Conservation (phyloP, 2,329 filamentous ascomycete species). For the Talaromyces sp. region DNA sequence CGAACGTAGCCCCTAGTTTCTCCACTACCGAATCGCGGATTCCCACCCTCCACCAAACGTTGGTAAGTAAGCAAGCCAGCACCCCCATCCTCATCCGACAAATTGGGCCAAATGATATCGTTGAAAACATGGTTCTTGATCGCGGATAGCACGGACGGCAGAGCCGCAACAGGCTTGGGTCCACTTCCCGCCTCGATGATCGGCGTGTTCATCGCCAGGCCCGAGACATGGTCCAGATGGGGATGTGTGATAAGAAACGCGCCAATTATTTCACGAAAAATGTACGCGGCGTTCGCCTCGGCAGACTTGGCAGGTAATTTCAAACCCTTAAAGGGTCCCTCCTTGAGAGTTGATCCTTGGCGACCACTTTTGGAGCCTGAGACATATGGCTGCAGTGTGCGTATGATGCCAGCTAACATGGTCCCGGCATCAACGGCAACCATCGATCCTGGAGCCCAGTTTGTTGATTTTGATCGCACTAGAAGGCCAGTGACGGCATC, state of each 20-base stretch:
- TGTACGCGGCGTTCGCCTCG: conserved; percentile 76
- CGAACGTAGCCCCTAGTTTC: conserved; percentile 82
- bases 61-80: conserved; percentile 90
- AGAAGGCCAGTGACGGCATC: conserved; percentile 88
- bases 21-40: conserved; percentile 78
- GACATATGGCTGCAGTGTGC: conserved; percentile 63
- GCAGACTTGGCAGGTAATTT: conserved; percentile 67
- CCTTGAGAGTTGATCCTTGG: conserved; percentile 26
- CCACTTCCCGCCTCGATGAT: conserved; percentile 73
- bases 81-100: conserved; percentile 94
- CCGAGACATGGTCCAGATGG: conserved; percentile 93
- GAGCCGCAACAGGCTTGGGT: conserved; percentile 81
- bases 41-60: conserved; percentile 84
- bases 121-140: conserved; percentile 97
- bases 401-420: conserved; percentile 81
- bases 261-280: conserved; percentile 78
- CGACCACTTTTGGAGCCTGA: conserved; percentile 29
- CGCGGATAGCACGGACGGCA: conserved; percentile 86
- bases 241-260: conserved; percentile 93
- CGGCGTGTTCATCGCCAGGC: conserved; percentile 91
- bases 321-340: conserved; percentile 80
- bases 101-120: conserved; percentile 95
- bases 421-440: conserved; percentile 94
- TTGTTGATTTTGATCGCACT: conserved; percentile 75
- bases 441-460: conserved; percentile 80